Evolutionary conservation across 2,329 filamentous ascomycete species (phyloP).

Genomic region (Pseudovirgaria hyperparasitica): DNA sequence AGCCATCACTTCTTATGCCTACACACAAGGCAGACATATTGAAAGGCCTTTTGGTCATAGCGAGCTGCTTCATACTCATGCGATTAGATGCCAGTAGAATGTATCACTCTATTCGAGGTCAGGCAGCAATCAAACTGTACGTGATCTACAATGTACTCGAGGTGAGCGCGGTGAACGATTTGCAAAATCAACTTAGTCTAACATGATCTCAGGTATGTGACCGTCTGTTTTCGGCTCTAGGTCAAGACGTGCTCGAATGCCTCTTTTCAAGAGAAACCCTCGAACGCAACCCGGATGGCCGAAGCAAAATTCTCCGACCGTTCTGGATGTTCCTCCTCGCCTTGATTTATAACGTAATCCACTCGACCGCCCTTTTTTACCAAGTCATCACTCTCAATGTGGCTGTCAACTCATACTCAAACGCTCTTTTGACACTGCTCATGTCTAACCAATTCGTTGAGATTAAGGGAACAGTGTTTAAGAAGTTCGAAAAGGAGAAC

Average conservation of each 20-base stretch:
- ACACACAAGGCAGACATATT: slow-evolving; percentile 93
- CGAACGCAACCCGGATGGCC: slow-evolving; percentile 73
- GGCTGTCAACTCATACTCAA: slow-evolving; percentile 96
- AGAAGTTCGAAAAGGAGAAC: slow-evolving; percentile 97
- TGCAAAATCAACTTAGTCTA: not conserved
- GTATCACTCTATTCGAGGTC: slow-evolving; percentile 94
- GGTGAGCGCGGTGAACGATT: slow-evolving; percentile 49
- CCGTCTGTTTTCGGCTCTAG: slow-evolving; percentile 76
- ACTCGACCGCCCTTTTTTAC: slow-evolving; percentile 83
- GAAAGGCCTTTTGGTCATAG: slow-evolving; percentile 77
- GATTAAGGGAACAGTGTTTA: slow-evolving; percentile 97
- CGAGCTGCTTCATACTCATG: slow-evolving; percentile 76
- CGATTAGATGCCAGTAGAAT: slow-evolving; percentile 89
- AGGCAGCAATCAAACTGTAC: slow-evolving; percentile 95
- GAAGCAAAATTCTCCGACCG: slow-evolving; percentile 80
- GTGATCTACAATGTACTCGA: slow-evolving; percentile 98
- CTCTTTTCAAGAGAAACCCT: slow-evolving; percentile 88
- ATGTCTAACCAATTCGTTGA: slow-evolving; percentile 98
- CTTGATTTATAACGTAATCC: slow-evolving; percentile 74
- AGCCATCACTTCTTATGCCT: slow-evolving; percentile 70
- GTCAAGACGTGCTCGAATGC: slow-evolving; percentile 92
- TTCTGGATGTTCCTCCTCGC: slow-evolving; percentile 85
- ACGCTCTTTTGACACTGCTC: slow-evolving; percentile 80
- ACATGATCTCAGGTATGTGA: slow-evolving; percentile 51
- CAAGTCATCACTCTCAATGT: slow-evolving; percentile 97